Base-by-base conservation (phyloP, 352 stramenopile species). In the Globisporangium polare region DNA sequence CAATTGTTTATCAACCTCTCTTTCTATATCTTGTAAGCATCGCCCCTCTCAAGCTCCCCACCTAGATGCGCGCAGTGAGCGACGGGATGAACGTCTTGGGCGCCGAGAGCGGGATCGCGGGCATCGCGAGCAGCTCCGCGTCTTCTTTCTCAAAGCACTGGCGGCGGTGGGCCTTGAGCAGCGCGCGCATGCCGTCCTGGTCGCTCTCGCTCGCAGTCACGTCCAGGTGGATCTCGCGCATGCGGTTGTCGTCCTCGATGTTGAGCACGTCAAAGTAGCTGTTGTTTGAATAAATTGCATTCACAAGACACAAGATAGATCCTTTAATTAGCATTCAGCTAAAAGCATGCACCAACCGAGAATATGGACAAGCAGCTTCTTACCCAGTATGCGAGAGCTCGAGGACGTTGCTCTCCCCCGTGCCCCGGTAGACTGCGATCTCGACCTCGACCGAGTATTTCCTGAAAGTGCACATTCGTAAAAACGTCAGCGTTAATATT, bases 241-340 rank as follows among this genome's bases (percentile, higher is more conserved):
- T 70, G 41, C 68, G 66, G 27, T 69, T 65, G 33, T 74, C 65
- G 12, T 67, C 57, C 41, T 78, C 65, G 2, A 72, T 58, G 54
- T 81, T 81, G 12, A 81, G 68, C 55, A 81, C 73, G 22, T 76
- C 63, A 51, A 78, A 78, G 65, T 78, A 81, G 18, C 62, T 73
- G 22, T 33, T 15, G 0, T 33, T 15, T 7, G n/a, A 2, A 47
- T 15, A 2, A 33, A 33, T 26, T 33, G 29, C 29, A 6, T 2
- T 33, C 29, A 33, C 29, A 33, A 33, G 29, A 6, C 29, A 33
- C 15, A 41, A 53, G 22, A 6, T 20, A 50, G 27, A 24, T 13
- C 15, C 33, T 7, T 9, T 3, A 15, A 22, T 47, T 33, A 47
- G 39, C n/a, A 15, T 18, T 55, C 12, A 41, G 8, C 10, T 41